Conservation (phyloP, 305 asterid species). For the Fraxinus ornus region DNA sequence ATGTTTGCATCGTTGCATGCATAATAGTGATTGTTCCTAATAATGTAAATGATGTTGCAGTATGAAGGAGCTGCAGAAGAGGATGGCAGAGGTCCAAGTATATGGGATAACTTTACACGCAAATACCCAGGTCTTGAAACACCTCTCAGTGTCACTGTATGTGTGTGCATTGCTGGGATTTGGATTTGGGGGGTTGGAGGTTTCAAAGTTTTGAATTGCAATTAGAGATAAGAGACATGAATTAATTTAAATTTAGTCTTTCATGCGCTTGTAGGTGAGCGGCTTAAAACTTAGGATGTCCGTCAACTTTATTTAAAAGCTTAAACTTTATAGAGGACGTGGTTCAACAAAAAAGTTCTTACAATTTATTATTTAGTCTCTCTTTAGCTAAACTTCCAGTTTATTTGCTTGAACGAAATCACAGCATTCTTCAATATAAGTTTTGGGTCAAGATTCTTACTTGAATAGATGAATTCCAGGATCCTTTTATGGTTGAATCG, state of each 20-base stretch:
- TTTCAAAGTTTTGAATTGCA: neutral
- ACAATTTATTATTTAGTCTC: no score
- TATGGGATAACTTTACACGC: constrained; percentile 50
- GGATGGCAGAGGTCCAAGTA: constrained; percentile 56
- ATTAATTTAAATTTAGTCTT: no score
- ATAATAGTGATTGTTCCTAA: neutral
- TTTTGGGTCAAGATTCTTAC: no score
- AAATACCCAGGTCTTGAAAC: constrained; percentile 32
- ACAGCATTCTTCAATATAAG: no score
- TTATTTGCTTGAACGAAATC: no score
- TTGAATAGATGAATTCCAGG: no score
- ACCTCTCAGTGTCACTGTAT: neutral
- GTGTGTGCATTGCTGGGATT: neutral
- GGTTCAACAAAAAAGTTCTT: neutral
- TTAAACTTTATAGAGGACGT: neutral
- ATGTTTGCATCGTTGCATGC: neutral
- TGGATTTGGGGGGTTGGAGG: neutral
- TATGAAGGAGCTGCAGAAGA: constrained; percentile 51
- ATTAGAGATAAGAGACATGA: no score
- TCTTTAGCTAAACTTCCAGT: no score
- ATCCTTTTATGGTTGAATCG: no score
- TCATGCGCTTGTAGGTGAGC: neutral
- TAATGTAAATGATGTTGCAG: constrained; percentile 7
- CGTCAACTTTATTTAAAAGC: no score
- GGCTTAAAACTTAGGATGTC: neutral